Conservation (phyloP, 164 flowering plant genomes). For the Tetrastigma voinierianum region DNA sequence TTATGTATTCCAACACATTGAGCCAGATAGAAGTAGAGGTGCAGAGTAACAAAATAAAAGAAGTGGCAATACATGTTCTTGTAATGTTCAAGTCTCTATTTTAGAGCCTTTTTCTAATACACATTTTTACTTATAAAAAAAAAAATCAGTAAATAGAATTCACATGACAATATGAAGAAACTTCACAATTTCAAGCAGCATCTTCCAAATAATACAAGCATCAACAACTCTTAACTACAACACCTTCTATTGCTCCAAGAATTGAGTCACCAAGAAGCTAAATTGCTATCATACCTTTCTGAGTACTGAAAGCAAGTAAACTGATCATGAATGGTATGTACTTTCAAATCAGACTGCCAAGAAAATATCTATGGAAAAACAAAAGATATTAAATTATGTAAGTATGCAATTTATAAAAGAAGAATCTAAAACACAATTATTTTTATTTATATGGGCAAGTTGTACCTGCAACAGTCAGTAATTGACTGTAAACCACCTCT, state of each 20-base stretch:
- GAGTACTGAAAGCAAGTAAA: slow-evolving; percentile 64
- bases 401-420: background rate
- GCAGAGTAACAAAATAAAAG: no score
- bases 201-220: no score
- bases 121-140: no score
- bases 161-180: no score
- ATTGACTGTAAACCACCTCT: slow-evolving; percentile 45
- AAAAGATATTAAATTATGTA: background rate
- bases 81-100: no score
- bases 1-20: no score
- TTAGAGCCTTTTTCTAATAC: no score
- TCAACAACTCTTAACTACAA: background rate
- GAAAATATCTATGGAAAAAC: slow-evolving; percentile 42
- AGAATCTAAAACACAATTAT: slow-evolving; percentile 1
- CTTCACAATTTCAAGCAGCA: no score
- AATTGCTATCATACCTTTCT: slow-evolving; percentile 40
- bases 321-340: slow-evolving; percentile 49
- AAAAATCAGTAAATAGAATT: background rate
- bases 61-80: no score
- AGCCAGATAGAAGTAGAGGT: no score
- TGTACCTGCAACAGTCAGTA: slow-evolving; percentile 42
- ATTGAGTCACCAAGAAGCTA: background rate
- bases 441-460: no score
- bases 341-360: slow-evolving; percentile 47
- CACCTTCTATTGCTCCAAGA: background rate